Percentiles rank a stretch among this genome's conserved stretches.
Conservation (phyloP, 805 yeast genomes). For the Candida maesae region DNA sequence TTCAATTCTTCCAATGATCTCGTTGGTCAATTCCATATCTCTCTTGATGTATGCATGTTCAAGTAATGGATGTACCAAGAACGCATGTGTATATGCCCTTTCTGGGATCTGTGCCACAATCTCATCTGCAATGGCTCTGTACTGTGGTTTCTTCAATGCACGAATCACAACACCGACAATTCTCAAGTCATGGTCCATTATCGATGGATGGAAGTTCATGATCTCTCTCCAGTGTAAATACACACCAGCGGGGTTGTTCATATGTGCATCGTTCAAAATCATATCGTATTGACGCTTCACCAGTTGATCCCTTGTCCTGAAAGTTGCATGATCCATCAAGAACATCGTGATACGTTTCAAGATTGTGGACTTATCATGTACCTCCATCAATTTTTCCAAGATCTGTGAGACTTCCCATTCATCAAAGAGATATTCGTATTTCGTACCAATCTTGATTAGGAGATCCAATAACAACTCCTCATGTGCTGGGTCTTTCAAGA, state of each 20-base stretch:
- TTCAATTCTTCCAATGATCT: conserved; percentile 10
- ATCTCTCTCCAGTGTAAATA: conserved; percentile 21
- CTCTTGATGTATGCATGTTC: conserved; percentile 8
- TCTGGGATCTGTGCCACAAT: conserved; percentile 18
- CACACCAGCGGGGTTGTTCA: conserved; percentile 22
- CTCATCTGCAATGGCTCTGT: conserved; percentile 15
- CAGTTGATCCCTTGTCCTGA: conserved; percentile 3
- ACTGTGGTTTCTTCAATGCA: conserved; percentile 13
- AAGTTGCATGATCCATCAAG: conserved; percentile 11
- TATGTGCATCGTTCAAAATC: conserved; percentile 14
- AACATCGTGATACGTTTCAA: conserved; percentile 7
- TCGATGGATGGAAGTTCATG: conserved; percentile 9
- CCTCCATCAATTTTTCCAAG: conserved; percentile 11
- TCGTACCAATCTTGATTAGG: conserved; percentile 13
- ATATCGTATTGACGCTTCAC: conserved; percentile 12
- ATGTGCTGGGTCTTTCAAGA: conserved; percentile 19
- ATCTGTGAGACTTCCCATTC: conserved; percentile 16
- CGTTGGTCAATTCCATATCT: conserved; percentile 15
- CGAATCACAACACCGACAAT: conserved; percentile 15
- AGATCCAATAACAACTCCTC: conserved; percentile 21
- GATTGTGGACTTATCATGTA: conserved; percentile 7
- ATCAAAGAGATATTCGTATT: conserved; percentile 11
- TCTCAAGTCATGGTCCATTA: conserved; percentile 18
- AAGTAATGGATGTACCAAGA: conserved; percentile 14
- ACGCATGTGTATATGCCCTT: conserved; percentile 9